Evolutionary conservation across 495 filamentous ascomycete species (phyloP).

Genomic region (Xylaria sp.): DNA sequence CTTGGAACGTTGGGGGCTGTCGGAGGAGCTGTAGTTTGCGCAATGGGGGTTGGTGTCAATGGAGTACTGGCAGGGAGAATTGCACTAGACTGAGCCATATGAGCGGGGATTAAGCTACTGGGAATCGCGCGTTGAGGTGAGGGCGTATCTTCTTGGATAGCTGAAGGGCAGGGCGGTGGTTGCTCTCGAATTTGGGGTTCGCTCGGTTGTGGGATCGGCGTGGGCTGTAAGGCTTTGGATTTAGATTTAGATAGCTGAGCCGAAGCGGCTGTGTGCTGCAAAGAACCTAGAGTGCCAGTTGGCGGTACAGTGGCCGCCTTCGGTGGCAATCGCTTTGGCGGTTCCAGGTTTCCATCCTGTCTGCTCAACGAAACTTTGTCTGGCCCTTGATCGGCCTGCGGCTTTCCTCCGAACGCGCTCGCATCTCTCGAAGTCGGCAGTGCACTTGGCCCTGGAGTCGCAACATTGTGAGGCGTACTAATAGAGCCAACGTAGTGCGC

Average conservation of each 20-base stretch:
- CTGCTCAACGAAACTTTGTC: conserved; percentile 7
- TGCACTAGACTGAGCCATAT: conserved; percentile 23
- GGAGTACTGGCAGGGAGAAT: conserved; percentile 39
- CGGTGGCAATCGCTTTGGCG: background rate
- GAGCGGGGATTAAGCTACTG: conserved; percentile 1
- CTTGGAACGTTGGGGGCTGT: conserved; percentile 52
- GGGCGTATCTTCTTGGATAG: background rate
- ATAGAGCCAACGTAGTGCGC: background rate
- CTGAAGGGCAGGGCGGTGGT: conserved; percentile 20
- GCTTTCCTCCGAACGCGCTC: background rate
- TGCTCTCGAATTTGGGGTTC: conserved; percentile 2
- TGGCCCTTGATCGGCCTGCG: background rate
- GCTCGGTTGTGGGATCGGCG: background rate
- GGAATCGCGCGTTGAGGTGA: background rate
- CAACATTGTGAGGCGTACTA: conserved; percentile 9
- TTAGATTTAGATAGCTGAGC: conserved; percentile 6
- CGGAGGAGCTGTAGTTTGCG: conserved; percentile 49
- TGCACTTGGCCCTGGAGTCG: background rate
- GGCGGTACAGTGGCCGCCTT: background rate
- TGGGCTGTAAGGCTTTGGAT: conserved; percentile 23
- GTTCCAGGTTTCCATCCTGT: conserved; percentile 7
- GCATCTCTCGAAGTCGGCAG: background rate
- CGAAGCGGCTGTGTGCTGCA: background rate
- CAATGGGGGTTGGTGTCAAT: conserved; percentile 55
- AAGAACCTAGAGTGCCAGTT: background rate